phyloP scores from a whole-genome alignment of 257 asterid species.

The Solanum rostratum region DNA sequence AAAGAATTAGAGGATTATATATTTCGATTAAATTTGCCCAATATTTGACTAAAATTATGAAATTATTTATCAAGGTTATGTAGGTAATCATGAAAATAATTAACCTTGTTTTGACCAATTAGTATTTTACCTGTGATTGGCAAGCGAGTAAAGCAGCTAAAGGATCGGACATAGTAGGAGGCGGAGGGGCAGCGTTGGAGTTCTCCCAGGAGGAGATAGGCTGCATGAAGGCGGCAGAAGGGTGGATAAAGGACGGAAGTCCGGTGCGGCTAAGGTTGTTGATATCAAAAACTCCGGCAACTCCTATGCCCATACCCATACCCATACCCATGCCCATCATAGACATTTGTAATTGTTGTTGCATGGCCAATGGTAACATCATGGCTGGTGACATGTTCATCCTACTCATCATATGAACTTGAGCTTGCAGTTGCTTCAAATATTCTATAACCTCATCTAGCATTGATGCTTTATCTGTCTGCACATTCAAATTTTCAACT shows the following conservation, averaged over 20 bases:
- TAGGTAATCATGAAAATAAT: too few relatives aligned
- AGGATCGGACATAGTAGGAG: constrained; percentile 29
- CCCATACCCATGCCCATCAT: constrained; percentile 54
- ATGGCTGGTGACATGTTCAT: constrained; percentile 55
- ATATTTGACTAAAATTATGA: neutral
- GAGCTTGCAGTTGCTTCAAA: constrained; percentile 63
- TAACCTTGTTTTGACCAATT: neutral
- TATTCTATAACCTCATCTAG: constrained; percentile 73
- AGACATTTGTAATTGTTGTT: constrained; percentile 77
- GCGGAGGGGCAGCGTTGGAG: constrained; percentile 8
- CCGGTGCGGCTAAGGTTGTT: constrained; percentile 29
- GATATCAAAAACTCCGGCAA: constrained; percentile 46
- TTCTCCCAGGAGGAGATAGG: constrained; percentile 52
- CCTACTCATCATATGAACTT: constrained; percentile 55
- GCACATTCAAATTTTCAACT: neutral
- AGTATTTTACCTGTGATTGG: constrained; percentile 45
- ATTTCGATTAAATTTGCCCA: too few relatives aligned
- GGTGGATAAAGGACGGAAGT: constrained; percentile 9
- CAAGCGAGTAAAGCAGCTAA: constrained; percentile 39
- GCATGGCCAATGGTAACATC: constrained; percentile 63
- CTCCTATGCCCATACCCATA: constrained; percentile 43
- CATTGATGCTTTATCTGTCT: constrained; percentile 91
- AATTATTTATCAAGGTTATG: too few relatives aligned
- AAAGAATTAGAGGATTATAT: too few relatives aligned
- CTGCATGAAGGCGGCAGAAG: constrained; percentile 25